Evolutionary conservation across 768 basidiomycete species (phyloP), one percentile per base, ranked within the genome.

Genomic region (Russula emetica): DNA sequence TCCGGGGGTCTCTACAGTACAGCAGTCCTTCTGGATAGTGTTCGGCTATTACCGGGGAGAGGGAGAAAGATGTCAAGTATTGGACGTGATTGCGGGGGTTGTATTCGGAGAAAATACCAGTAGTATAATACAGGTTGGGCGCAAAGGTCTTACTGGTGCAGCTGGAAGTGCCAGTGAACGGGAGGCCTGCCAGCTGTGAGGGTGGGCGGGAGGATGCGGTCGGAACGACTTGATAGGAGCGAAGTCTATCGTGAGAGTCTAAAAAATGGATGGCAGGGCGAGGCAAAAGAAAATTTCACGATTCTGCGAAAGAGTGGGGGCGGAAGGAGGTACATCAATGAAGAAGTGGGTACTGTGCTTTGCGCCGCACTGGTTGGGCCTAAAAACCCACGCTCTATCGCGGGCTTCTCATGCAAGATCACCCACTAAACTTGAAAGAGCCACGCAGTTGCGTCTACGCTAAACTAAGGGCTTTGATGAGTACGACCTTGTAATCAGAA

Each of bases 401-500:
- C 40, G 18, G 20, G 40, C 16, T 20, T 20, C 18, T 42, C 40
- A 42, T 34, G 34, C 34, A 34, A 34, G 40, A 42, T 42, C 18
- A 42, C 51, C 40, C 51, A 34, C 10, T n/a, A 22, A 47, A n/a
- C n/a, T n/a, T n/a, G n/a, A n/a, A 47, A 47, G 45, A 44, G 7
- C 42, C 42, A 16, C 42, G 38, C 20, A 5, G 45, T 3, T 1
- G 34, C 58, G 54, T 64, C 63, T 20, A 36, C 49, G 58, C 28
- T 53, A 54, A 55, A 60, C 45, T 24, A 28, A n/a, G 22, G 22
- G 22, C 34, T 24, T 9, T 44, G 14, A 24, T 24, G 42, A 16
- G 57, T 55, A 58, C 38, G 63, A n/a, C 63, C 22, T 40, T 32
- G 62, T 54, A 63, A n/a, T n/a, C n/a, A n/a, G n/a, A n/a, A n/a